Percentiles rank a stretch among this genome's conserved stretches.
Evolutionary conservation across 2,329 filamentous ascomycete genomes (phyloP).

Genomic region (Neonectria hederae): DNA sequence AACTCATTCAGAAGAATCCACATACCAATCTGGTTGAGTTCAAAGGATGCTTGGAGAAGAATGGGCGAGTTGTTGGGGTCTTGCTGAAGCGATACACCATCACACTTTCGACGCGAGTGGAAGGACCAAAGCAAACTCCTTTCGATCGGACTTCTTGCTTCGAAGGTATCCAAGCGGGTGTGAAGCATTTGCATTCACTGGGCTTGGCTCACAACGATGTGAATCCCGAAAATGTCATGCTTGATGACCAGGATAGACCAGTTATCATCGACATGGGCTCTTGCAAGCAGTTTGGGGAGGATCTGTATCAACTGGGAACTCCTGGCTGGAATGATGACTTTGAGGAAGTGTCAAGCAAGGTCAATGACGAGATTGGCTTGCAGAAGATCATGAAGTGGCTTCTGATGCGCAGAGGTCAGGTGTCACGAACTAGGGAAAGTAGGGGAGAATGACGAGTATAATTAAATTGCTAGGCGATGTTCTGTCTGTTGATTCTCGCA

Average conservation of each 20-base stretch:
- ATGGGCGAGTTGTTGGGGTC: not conserved
- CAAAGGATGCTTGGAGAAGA: not conserved
- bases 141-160: not conserved
- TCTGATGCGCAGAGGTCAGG: not conserved
- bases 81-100: not conserved
- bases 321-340: slow-evolving; percentile 8
- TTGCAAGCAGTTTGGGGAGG: slow-evolving; percentile 26
- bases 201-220: slow-evolving; percentile 49
- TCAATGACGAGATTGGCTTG: slow-evolving; percentile 2
- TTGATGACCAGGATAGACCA: slow-evolving; percentile 44
- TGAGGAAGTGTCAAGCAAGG: not conserved
- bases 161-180: slow-evolving; percentile 27
- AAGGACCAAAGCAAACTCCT: too few relatives aligned
- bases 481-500: too few relatives aligned
- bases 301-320: not conserved
- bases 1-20: not conserved
- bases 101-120: not conserved
- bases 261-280: slow-evolving; percentile 50
- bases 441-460: too few relatives aligned
- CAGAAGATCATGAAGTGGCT: not conserved
- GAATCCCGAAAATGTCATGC: slow-evolving; percentile 46
- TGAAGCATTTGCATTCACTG: slow-evolving; percentile 47
- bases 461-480: too few relatives aligned
- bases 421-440: too few relatives aligned
- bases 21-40: slow-evolving; percentile 1